phyloP scores from a whole-genome alignment of 2,329 filamentous ascomycete species.

The Sphaerulina musiva region DNA sequence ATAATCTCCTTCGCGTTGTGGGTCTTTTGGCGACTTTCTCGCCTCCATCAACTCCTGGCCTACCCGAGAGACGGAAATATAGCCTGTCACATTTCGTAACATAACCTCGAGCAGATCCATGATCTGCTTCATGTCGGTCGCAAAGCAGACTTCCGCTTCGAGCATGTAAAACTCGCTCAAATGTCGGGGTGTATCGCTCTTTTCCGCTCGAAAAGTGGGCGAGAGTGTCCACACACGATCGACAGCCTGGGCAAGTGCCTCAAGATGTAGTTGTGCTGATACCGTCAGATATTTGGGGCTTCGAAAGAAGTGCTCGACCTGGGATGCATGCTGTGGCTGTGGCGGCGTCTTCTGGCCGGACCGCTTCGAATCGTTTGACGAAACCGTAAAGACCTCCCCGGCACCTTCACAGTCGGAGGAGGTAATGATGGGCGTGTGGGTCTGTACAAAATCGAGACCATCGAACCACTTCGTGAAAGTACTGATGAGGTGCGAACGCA shows the following conservation, averaged over 20 bases:
- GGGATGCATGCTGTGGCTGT: conserved; percentile 35
- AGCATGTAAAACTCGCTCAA: conserved; percentile 99
- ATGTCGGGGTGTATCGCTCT: conserved; percentile 87
- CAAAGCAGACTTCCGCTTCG: conserved; percentile 81
- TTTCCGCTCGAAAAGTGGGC: conserved; percentile 88
- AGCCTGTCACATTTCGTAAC: conserved; percentile 53
- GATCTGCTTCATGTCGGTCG: conserved; percentile 60
- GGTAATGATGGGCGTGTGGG: conserved; percentile 88
- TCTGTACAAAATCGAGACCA: conserved; percentile 65
- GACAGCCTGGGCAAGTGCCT: conserved; percentile 81
- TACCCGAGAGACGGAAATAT: conserved; percentile 45
- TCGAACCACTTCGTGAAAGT: conserved; percentile 71
- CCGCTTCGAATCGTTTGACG: conserved; percentile 24
- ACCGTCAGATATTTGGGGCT: conserved; percentile 91
- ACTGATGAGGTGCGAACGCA: conserved; percentile 74
- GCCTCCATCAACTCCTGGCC: conserved; percentile 48
- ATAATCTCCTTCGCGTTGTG: conserved; percentile 24
- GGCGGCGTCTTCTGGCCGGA: conserved; percentile 33
- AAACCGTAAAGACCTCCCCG: conserved; percentile 80
- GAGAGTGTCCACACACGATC: conserved; percentile 91
- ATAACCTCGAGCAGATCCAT: conserved; percentile 77
- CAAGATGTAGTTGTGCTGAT: conserved; percentile 87
- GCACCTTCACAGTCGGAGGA: conserved; percentile 97
- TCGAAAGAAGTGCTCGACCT: conserved; percentile 62
- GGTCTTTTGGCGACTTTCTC: conserved; percentile 32